These are phyloP conservation scores for Torulaspora pretoriensis DNA, from an alignment of 1,139 yeast genomes.

Conservation along the genomic window DNA sequence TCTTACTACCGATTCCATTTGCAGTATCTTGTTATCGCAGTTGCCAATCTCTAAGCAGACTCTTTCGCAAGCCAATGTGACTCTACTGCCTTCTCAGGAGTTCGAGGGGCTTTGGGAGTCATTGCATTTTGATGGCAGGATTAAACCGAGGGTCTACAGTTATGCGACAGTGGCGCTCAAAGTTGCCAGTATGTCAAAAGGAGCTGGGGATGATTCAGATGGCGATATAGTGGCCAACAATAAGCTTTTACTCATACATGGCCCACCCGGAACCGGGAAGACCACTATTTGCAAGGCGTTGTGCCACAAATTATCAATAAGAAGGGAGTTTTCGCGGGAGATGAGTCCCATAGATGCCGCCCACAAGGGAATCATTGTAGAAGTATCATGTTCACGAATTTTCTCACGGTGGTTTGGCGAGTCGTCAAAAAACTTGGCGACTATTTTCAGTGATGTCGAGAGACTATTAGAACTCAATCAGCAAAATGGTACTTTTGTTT, in stretches of 20 bases:
- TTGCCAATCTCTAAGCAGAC: slow-evolving; percentile 26
- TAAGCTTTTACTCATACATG: slow-evolving; percentile 38
- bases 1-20: not conserved
- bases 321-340: slow-evolving; percentile 14
- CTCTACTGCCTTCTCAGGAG: slow-evolving; percentile 30
- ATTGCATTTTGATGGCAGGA: slow-evolving; percentile 28
- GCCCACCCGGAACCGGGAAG: slow-evolving; percentile 54
- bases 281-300: slow-evolving; percentile 46
- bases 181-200: slow-evolving; percentile 17
- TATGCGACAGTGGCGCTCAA: slow-evolving; percentile 34
- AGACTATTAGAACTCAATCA: slow-evolving; percentile 19
- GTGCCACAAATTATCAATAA: slow-evolving; percentile 38
- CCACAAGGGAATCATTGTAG: slow-evolving; percentile 33
- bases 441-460: slow-evolving; percentile 36
- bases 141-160: slow-evolving; percentile 32
- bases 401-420: slow-evolving; percentile 44
- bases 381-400: slow-evolving; percentile 39
- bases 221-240: slow-evolving; percentile 22
- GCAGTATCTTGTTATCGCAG: not conserved
- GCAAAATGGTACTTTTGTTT: slow-evolving; percentile 25
- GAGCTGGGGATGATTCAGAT: not conserved
- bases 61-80: slow-evolving; percentile 17
- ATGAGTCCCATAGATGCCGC: slow-evolving; percentile 15
- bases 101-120: slow-evolving; percentile 36
- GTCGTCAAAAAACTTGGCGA: slow-evolving; percentile 39